These are phyloP conservation scores for Sequoia sempervirens DNA, from an alignment of 75 land plant species.

Conservation along the genomic window DNA sequence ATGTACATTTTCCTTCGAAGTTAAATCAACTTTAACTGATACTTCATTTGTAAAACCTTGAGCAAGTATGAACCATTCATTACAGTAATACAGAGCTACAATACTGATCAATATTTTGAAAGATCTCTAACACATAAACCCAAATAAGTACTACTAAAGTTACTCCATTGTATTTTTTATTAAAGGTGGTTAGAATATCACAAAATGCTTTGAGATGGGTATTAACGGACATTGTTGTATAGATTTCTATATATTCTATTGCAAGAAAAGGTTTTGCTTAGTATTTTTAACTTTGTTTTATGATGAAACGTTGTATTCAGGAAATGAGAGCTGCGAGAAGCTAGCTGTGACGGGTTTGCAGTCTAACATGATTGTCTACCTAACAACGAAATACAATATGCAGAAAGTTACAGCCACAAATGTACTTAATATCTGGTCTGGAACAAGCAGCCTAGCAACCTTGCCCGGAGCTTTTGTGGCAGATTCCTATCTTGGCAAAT, in stretches of 20 bases:
- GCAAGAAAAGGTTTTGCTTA: neutral
- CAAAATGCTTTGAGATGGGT: no score
- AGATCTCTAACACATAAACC: no score
- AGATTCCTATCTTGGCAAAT: constrained; percentile 61
- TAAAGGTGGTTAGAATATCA: no score
- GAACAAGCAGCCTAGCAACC: constrained; percentile 54
- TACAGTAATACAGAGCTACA: no score
- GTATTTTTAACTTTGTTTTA: no score
- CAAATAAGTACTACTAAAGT: no score
- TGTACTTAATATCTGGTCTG: constrained; percentile 45
- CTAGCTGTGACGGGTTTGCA: constrained; percentile 50
- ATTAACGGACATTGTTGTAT: neutral
- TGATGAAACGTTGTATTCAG: constrained; percentile 16
- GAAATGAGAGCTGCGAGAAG: constrained; percentile 62
- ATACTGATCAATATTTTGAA: no score
- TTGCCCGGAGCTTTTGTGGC: constrained; percentile 64
- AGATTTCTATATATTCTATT: neutral
- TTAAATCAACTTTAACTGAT: no score
- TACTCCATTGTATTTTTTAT: no score
- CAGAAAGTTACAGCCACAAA: constrained; percentile 45
- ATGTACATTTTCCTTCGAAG: no score
- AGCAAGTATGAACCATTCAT: no score
- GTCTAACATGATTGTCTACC: constrained; percentile 48
- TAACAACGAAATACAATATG: constrained; percentile 39
- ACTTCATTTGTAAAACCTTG: no score